Evolutionary conservation across 768 basidiomycete genomes (phyloP).

Genomic region (Calocera viscosa): DNA sequence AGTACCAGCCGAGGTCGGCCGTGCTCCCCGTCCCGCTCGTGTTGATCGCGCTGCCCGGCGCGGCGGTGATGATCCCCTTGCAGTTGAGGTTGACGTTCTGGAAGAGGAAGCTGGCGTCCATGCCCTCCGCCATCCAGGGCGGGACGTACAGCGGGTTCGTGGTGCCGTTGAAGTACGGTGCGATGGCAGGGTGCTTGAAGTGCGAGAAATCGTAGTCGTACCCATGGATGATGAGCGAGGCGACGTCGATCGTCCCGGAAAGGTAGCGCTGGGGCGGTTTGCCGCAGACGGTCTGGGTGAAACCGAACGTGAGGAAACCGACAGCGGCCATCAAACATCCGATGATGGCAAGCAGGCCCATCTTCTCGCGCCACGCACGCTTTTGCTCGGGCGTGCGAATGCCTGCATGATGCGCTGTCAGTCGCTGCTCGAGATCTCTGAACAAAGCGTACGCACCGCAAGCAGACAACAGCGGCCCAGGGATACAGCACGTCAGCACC

Average conservation of each 20-base stretch:
- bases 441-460: constrained; percentile 49
- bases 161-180: constrained; percentile 55
- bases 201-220: constrained; percentile 81
- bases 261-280: constrained; percentile 72
- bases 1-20: constrained; percentile 73
- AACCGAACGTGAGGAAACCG: constrained; percentile 97
- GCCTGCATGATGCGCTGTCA: constrained; percentile 36
- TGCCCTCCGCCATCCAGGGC: constrained; percentile 64
- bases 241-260: constrained; percentile 56
- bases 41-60: constrained; percentile 58
- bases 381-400: constrained; percentile 85
- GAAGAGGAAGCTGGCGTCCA: constrained; percentile 89
- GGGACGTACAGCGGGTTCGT: constrained; percentile 75
- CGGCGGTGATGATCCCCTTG: constrained; percentile 57
- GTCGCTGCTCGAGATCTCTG: neutral
- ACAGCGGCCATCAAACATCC: constrained; percentile 77
- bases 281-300: constrained; percentile 88
- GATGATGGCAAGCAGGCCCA: constrained; percentile 79
- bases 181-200: constrained; percentile 70
- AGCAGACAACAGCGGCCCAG: constrained; percentile 55
- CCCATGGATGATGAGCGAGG: constrained; percentile 75
- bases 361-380: constrained; percentile 97
- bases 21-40: constrained; percentile 29
- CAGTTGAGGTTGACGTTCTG: constrained; percentile 85
- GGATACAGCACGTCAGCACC: constrained; percentile 72